Base-by-base conservation (phyloP, 163 green algal species). In the Scenedesmus sp. region DNA sequence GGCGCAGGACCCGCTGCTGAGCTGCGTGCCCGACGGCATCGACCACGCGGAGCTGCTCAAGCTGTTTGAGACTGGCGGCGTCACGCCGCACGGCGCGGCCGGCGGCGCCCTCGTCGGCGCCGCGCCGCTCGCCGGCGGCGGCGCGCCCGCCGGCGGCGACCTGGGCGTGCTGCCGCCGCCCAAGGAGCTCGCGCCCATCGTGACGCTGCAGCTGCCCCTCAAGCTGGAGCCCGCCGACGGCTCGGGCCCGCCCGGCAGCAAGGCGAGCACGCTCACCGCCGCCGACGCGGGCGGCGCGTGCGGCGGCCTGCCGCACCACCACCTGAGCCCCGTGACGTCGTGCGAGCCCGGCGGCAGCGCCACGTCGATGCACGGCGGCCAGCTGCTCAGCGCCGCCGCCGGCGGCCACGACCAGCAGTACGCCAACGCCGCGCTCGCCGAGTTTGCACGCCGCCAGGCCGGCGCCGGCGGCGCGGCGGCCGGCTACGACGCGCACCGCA, bases 1-100 rank as follows among this genome's bases (percentile, higher is more conserved):
- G 31, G 45, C 64, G 6, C 64, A 74, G 64, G 47, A 74, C 28
- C 64, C 64, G 1, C 13, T 74, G 28, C 45, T 74, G 17, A 22
- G 64, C 33, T 47, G 28, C 22, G 45, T 47, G 3, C 44, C n/a
- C 14, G 45, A 62, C 13, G 31, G 26, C 15, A 29, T 62, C 3
- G 45, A 60, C 15, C n/a, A n/a, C n/a, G 2, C 22, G 26, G 45
- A 74, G 51, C 11, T 63, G 15, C 6, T 50, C 15, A 62, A 26
- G 26, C 31, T 58, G 36, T 11, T 62, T 74, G 64, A 64, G 56
- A 13, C 56, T 26, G n/a, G n/a, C n/a, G n/a, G 56, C 26, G 14
- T 29, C 56, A 42, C 36, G 39, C 28, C 9, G 54, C n/a, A 24
- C 36, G 64, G 17, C n/a, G 11, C 22, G 34, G 34, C 48, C 17